Evolutionary conservation across 1,139 yeast genomes (phyloP).

Genomic region (Sugiyamaella novakii): DNA sequence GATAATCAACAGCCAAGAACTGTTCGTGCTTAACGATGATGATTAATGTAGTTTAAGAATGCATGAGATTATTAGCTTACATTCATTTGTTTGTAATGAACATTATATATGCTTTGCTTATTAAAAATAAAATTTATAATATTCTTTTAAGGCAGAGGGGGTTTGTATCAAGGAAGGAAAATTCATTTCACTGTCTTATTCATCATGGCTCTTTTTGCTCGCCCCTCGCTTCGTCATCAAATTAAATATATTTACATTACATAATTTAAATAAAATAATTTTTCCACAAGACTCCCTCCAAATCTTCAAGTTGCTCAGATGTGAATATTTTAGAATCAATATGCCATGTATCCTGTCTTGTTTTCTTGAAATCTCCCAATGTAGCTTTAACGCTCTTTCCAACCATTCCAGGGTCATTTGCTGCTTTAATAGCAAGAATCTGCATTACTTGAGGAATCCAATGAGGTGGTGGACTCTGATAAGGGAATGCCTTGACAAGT

Average conservation of each 20-base stretch:
- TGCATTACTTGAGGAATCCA: constrained; percentile 85
- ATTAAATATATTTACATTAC: neutral
- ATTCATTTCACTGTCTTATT: too few relatives aligned
- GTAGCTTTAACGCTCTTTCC: constrained; percentile 85
- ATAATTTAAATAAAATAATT: constrained; percentile 74
- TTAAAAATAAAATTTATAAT: too few relatives aligned
- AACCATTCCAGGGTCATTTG: constrained; percentile 71
- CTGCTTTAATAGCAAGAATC: constrained; percentile 64
- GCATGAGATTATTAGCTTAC: constrained; percentile 1
- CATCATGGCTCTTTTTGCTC: too few relatives aligned
- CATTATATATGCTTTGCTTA: too few relatives aligned
- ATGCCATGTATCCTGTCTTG: constrained; percentile 97
- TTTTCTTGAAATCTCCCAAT: constrained; percentile 83
- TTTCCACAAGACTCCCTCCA: constrained; percentile 93
- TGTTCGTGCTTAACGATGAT: constrained; percentile 22
- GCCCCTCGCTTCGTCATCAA: neutral
- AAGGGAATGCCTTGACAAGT: constrained; percentile 86
- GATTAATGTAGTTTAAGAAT: constrained; percentile 12
- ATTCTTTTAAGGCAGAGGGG: too few relatives aligned
- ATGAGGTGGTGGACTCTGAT: constrained; percentile 83
- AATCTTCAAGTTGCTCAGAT: constrained; percentile 79
- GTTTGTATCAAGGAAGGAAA: neutral
- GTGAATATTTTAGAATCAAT: constrained; percentile 78
- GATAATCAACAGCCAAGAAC: constrained; percentile 26
- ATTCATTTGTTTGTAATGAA: neutral